Evolutionary conservation across 1,284 basidiomycete species (phyloP).

Genomic region (Ganoderma lucidum): DNA sequence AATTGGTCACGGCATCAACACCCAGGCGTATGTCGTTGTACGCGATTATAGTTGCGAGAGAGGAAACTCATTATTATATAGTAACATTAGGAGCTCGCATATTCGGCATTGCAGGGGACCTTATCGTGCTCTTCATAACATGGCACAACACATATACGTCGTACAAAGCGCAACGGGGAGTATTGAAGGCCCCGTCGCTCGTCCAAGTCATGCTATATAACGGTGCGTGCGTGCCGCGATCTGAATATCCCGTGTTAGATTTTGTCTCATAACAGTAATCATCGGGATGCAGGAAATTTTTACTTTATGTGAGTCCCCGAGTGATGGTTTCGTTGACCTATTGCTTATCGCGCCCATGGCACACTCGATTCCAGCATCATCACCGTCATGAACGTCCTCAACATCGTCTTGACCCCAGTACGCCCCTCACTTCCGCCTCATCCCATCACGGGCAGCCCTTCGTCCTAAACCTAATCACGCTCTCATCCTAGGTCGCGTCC

Average conservation of each 20-base stretch:
- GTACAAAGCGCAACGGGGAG: not conserved
- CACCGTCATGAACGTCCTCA: constrained; percentile 1
- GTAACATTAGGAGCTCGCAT: not conserved
- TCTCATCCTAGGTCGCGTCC: not conserved
- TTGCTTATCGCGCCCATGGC: not conserved
- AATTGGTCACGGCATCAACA: not conserved
- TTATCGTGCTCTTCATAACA: not conserved
- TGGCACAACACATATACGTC: not conserved
- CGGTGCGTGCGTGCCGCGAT: not conserved
- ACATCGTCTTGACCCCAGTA: not conserved
- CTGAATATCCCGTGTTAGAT: not conserved
- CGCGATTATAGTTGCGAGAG: not conserved
- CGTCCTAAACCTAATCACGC: not conserved
- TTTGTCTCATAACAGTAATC: not conserved
- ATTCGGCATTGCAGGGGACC: not conserved
- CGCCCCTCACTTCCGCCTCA: not conserved
- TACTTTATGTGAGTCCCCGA: not conserved
- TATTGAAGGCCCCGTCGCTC: not conserved
- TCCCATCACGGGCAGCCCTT: not conserved
- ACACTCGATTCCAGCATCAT: not conserved
- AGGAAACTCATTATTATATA: not conserved
- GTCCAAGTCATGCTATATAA: not conserved
- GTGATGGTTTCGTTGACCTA: not conserved
- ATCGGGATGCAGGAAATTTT: not conserved
- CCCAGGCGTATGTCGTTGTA: not conserved